Evolutionary conservation across 139 green algal species (phyloP).

Genomic region (Micractinium conductrix): DNA sequence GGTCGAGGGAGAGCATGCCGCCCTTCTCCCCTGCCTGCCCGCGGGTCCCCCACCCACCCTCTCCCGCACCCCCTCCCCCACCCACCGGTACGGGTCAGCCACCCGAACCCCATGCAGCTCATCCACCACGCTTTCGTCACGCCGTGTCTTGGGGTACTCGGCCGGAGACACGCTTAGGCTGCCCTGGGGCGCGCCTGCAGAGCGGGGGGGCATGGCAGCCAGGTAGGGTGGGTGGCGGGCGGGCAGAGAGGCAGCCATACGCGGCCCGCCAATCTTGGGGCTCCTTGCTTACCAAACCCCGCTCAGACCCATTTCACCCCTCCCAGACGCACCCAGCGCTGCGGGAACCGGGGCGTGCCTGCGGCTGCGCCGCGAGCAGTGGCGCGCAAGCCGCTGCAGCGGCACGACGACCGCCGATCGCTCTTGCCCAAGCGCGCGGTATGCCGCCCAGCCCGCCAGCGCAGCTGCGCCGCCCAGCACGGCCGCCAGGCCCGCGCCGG

Average conservation of each 20-base stretch:
- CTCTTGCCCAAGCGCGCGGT: background rate
- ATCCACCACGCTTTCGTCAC: conserved; percentile 78
- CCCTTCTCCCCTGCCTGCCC: background rate
- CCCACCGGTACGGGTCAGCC: conserved; percentile 66
- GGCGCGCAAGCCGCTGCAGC: background rate
- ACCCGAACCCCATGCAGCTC: conserved; percentile 74
- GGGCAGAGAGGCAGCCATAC: too few relatives aligned
- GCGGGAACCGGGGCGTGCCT: too few relatives aligned
- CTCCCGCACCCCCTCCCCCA: conserved; percentile 60
- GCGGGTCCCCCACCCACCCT: background rate
- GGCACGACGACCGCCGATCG: background rate
- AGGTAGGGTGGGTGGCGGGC: background rate
- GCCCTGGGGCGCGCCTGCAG: conserved; percentile 68
- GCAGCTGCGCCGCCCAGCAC: background rate
- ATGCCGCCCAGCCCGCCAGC: background rate
- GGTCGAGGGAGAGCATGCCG: too few relatives aligned
- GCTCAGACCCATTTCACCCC: too few relatives aligned
- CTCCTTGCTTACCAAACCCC: too few relatives aligned
- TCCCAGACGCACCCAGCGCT: too few relatives aligned
- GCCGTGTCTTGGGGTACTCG: conserved; percentile 65
- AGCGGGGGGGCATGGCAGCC: background rate
- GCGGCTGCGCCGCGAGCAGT: too few relatives aligned
- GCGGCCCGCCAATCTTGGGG: too few relatives aligned
- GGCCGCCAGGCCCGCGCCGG: too few relatives aligned
- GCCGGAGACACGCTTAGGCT: conserved; percentile 54